Conservation (phyloP, 1,139 yeast species). For the Pichia sp. region DNA sequence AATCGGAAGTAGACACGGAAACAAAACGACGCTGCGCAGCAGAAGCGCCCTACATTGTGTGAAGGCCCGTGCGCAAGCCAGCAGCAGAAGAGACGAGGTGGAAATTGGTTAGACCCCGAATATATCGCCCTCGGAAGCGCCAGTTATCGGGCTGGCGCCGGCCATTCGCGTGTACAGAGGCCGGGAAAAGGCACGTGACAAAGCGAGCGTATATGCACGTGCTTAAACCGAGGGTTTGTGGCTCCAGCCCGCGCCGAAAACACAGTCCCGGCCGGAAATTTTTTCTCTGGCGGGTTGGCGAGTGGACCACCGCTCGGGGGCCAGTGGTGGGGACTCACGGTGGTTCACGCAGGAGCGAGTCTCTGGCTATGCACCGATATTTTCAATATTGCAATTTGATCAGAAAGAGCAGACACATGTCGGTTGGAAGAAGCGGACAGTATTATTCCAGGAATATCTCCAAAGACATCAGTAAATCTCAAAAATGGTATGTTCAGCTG, state of each 20-base stretch:
- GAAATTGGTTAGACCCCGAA: conserved; percentile 1
- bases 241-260: background rate
- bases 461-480: conserved; percentile 18
- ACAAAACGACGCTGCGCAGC: background rate
- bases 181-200: background rate
- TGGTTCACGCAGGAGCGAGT: background rate
- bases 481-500: conserved; percentile 32
- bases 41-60: background rate
- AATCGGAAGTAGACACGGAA: background rate
- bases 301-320: background rate
- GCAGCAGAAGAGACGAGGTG: background rate
- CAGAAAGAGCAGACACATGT: background rate
- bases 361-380: background rate
- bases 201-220: background rate
- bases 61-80: background rate
- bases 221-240: background rate
- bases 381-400: background rate
- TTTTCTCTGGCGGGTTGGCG: background rate
- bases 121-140: background rate
- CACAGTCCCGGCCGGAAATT: background rate
- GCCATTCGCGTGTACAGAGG: background rate
- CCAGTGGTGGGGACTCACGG: background rate
- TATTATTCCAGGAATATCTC: background rate
- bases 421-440: background rate
- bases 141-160: background rate